Evolutionary conservation across 169 alveolate genomes (phyloP), one percentile per base, ranked within the genome.

Genomic region (Plasmodium gaboni): DNA sequence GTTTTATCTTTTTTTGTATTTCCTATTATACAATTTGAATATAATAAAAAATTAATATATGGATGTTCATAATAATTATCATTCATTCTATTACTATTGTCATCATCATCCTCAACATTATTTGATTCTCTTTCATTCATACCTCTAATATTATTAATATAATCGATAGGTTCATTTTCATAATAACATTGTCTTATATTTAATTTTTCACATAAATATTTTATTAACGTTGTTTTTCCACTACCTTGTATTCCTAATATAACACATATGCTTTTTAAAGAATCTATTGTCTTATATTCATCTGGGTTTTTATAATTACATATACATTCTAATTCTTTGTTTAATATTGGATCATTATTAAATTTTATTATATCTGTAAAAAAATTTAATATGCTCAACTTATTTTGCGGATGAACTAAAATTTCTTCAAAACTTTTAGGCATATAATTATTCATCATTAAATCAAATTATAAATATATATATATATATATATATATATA

Each of bases 341-440:
- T 46, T 86, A 86, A 86, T 13, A 86, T 71, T 22, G 92, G 92
- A 57, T 86, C 92, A 71, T 71, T 71, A 24, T 86, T 86, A 70
- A 86, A 86, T 60, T 71, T 86, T 69, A 86, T 71, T 55, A 86
- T 46, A 48, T 71, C 38, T 71, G 53, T 61, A 64, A 86, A 86
- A 60, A 86, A 86, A 10, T 69, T 55, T 22, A 86, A 86, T 59
- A 86, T 50, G 53, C 71, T 86, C 46, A 46, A 65, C 44, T 71
- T 86, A 44, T 86, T 87, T 57, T 86, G 60, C 1, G 74, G 74
- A 44, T 69, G 48, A 2, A 86, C 48, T 24, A 86, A 71, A 59
- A 86, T 71, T 71, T 86, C 92, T 17, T 71, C 87, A 67, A 86
- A 86, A 53, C 74, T 86, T 59, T 69, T 55, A 10, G 92, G 92